Evolutionary conservation across 805 yeast genomes (phyloP).

Genomic region (Schizosaccharomyces octosporus): DNA sequence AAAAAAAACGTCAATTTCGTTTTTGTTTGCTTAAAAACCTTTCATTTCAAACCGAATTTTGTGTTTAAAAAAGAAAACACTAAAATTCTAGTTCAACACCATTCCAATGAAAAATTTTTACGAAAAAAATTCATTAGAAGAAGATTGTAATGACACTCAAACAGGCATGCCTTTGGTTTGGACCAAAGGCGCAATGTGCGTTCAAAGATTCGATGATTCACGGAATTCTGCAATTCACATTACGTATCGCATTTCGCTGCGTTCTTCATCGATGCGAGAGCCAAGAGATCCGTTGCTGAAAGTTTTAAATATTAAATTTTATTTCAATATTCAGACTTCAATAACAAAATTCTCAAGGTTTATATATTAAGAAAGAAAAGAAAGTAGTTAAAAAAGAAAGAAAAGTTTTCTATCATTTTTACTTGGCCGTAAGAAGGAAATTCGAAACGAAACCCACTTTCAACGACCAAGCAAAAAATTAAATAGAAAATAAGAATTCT

Average conservation of each 20-base stretch:
- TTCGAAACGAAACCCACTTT: too few species aligned
- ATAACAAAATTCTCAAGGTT: constrained; percentile 3
- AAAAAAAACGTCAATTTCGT: neutral
- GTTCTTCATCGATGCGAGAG: constrained; percentile 23
- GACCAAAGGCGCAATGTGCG: constrained; percentile 23
- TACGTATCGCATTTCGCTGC: constrained; percentile 23
- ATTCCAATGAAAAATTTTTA: too few species aligned
- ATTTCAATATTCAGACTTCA: constrained; percentile 4
- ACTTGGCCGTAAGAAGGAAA: too few species aligned
- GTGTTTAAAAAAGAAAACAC: neutral
- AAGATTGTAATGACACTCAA: constrained; percentile 20
- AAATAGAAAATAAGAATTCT: too few species aligned
- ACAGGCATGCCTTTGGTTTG: constrained; percentile 19
- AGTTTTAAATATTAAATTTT: constrained; percentile 13
- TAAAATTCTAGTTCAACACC: neutral
- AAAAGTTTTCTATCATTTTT: too few species aligned
- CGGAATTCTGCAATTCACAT: constrained; percentile 18
- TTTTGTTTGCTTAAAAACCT: neutral
- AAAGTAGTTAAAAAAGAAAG: too few species aligned
- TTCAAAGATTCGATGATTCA: constrained; percentile 24
- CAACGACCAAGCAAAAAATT: too few species aligned
- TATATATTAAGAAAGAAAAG: too few species aligned
- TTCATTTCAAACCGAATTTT: neutral
- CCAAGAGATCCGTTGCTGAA: constrained; percentile 22
- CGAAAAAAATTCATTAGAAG: constrained; percentile 10